Evolutionary conservation across 768 basidiomycete genomes (phyloP).

Genomic region (Imleria badia): DNA sequence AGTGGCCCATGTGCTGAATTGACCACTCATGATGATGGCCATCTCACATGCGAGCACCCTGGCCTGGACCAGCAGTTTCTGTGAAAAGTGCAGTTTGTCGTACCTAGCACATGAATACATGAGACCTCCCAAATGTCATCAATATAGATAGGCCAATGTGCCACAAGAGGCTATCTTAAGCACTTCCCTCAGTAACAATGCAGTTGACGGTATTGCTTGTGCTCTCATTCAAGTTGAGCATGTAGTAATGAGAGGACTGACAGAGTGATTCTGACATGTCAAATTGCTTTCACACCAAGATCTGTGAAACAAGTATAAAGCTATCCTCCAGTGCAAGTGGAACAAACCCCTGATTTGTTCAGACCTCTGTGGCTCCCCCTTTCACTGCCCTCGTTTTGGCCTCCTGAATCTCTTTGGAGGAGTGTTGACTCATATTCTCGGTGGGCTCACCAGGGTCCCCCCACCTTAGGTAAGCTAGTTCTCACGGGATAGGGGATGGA

Average conservation of each 20-base stretch:
- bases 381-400: slow-evolving; percentile 36
- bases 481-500: no score
- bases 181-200: slow-evolving; percentile 37
- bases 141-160: slow-evolving; percentile 25
- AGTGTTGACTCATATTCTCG: no score
- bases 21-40: slow-evolving; percentile 44
- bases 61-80: no score
- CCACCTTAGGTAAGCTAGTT: no score
- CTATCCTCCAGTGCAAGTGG: neutral
- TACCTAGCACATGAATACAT: slow-evolving; percentile 5
- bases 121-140: neutral
- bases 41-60: slow-evolving; percentile 55
- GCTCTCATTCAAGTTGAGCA: slow-evolving; percentile 14
- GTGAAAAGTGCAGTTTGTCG: slow-evolving; percentile 58
- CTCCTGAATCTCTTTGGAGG: neutral
- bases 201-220: slow-evolving; percentile 31
- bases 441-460: no score
- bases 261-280: no score
- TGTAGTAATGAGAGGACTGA: no score
- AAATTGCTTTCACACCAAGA: slow-evolving; percentile 67
- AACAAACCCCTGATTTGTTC: slow-evolving; percentile 56
- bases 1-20: slow-evolving; percentile 45
- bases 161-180: slow-evolving; percentile 61
- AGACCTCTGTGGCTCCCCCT: slow-evolving; percentile 44
- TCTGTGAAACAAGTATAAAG: slow-evolving; percentile 32